Conservation (phyloP, 2,329 filamentous ascomycete genomes). For the Pseudonectria foliicola region DNA sequence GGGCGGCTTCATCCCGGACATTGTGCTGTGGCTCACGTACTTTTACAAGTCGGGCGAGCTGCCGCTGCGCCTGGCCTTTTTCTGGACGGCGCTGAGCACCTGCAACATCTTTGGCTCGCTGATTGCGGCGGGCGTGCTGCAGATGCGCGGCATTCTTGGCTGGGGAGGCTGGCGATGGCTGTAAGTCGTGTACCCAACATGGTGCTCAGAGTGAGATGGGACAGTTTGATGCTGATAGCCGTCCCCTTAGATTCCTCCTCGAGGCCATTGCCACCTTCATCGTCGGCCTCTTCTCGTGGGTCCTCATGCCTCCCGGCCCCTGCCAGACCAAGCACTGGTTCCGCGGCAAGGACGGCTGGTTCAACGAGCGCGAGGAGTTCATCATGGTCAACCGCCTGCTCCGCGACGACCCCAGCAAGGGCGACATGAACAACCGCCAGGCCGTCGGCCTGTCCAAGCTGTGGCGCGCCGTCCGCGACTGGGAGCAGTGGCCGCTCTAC, state of each 20-base stretch:
- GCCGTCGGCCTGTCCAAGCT: conserved; percentile 28
- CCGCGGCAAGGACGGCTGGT: conserved; percentile 54
- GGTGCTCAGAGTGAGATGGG: too few species aligned
- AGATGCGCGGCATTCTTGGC: conserved; percentile 30
- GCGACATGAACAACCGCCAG: conserved; percentile 53
- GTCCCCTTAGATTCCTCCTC: conserved; percentile 47
- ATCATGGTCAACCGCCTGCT: conserved; percentile 56
- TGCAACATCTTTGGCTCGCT: conserved; percentile 45
- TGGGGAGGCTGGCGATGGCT: conserved; percentile 35
- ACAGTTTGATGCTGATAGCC: too few species aligned
- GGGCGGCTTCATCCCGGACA: conserved; percentile 45
- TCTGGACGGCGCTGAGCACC: conserved; percentile 61
- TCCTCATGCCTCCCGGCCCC: conserved; percentile 38
- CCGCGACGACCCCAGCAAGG: conserved; percentile 55
- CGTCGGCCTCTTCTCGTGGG: conserved; percentile 37
- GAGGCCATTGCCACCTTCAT: conserved; percentile 39
- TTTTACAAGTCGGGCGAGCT: conserved; percentile 69
- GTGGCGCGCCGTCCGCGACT: conserved; percentile 48
- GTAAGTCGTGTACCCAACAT: too few species aligned
- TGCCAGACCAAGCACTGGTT: conserved; percentile 49
- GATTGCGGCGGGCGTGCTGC: conserved; percentile 37
- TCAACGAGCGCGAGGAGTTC: conserved; percentile 51
- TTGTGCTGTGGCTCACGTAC: conserved; percentile 63
- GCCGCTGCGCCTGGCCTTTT: conserved; percentile 57
- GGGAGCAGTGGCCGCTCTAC: conserved; percentile 48